These are phyloP conservation scores for Pseudocercospora fuligena DNA, from an alignment of 2,329 filamentous ascomycete genomes.

Conservation along the genomic window DNA sequence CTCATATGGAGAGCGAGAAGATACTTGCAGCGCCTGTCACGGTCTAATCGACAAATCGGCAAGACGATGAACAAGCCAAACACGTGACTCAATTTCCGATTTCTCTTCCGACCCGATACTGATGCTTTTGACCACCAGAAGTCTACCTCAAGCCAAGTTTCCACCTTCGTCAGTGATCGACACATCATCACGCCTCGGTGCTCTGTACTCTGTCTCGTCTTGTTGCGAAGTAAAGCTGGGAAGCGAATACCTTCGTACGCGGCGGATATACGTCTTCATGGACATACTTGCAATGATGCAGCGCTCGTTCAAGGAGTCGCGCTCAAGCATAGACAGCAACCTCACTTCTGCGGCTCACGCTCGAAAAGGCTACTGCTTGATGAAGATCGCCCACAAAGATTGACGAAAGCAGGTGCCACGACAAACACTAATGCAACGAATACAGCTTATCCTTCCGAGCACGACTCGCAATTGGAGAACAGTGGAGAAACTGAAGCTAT, in stretches of 20 bases:
- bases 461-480: background rate
- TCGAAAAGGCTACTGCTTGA: background rate
- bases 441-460: background rate
- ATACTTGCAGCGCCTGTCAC: conserved; percentile 15
- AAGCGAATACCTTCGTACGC: background rate
- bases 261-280: background rate
- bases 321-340: background rate
- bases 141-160: background rate
- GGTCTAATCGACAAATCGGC: background rate
- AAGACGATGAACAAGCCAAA: too few species aligned
- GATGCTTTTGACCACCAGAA: background rate
- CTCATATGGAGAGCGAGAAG: conserved; percentile 29
- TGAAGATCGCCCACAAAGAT: background rate
- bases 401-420: background rate
- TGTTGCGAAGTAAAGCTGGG: background rate
- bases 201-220: background rate
- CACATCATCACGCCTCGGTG: background rate
- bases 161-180: conserved; percentile 2
- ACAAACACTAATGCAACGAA: background rate
- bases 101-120: background rate
- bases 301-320: background rate
- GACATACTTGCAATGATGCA: background rate
- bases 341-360: background rate
- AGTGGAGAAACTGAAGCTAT: background rate
- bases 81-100: background rate